phyloP scores from a whole-genome alignment of 495 filamentous ascomycete species.

The Xylona heveae region DNA sequence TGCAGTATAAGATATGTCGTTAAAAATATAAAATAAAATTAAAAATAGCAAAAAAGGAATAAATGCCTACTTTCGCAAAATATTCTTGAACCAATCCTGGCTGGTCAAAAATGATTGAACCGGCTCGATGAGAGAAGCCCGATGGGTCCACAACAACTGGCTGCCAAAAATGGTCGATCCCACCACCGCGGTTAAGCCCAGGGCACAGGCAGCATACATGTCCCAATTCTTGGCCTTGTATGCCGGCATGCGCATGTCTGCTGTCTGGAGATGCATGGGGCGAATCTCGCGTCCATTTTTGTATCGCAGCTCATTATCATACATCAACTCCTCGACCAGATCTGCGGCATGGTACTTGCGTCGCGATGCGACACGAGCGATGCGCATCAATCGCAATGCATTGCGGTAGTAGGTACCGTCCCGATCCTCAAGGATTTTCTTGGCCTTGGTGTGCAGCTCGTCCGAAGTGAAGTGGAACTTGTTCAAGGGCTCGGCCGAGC shows the following conservation, averaged over 20 bases:
- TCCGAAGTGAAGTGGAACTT: constrained; percentile 14
- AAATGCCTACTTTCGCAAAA: too few species aligned
- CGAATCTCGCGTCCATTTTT: constrained; percentile 7
- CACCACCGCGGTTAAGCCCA: constrained; percentile 5
- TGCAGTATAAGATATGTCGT: too few species aligned
- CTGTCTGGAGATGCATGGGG: constrained; percentile 21
- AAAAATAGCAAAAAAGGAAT: too few species aligned
- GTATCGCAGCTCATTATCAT: constrained; percentile 14
- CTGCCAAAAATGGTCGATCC: constrained; percentile 3
- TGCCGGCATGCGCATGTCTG: constrained; percentile 18
- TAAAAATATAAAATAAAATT: too few species aligned
- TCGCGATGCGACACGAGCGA: constrained; percentile 15
- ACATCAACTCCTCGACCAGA: constrained; percentile 19
- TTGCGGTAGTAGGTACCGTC: constrained; percentile 10
- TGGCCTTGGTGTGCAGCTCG: constrained; percentile 11
- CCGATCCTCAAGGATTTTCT: constrained; percentile 9
- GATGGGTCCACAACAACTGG: constrained; percentile 7
- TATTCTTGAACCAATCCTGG: too few species aligned
- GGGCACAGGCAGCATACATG: constrained; percentile 5
- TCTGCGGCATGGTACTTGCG: constrained; percentile 17
- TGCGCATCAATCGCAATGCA: constrained; percentile 13
- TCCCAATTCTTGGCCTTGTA: constrained; percentile 18
- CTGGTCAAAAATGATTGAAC: constrained; percentile 3
- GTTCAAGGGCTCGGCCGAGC: constrained; percentile 12
- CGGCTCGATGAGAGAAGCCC: constrained; percentile 1